These are phyloP conservation scores for Cladosporium sphaerospermum DNA, from an alignment of 2,329 filamentous ascomycete genomes.

Conservation along the genomic window DNA sequence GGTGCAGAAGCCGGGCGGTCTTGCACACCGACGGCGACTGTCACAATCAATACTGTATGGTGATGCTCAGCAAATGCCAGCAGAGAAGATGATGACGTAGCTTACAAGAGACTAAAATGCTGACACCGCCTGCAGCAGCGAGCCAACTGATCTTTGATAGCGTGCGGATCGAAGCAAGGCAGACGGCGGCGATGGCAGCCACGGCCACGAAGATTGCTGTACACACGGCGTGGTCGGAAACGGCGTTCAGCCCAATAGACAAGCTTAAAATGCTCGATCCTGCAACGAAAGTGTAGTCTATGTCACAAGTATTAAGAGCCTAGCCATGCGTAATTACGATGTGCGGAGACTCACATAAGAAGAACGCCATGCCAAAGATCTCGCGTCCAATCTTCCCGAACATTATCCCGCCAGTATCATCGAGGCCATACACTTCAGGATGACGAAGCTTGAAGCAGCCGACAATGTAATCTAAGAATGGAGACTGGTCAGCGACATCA, in stretches of 20 bases:
- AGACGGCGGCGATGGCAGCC: background rate
- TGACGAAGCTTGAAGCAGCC: slow-evolving; percentile 48
- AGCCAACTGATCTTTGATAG: slow-evolving; percentile 48
- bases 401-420: slow-evolving; percentile 48
- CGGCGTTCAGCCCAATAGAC: slow-evolving; percentile 54
- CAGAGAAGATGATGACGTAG: background rate
- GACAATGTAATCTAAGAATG: slow-evolving; percentile 38
- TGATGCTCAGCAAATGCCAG: background rate
- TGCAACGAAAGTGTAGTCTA: slow-evolving; percentile 54
- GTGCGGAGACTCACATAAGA: slow-evolving; percentile 33
- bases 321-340: slow-evolving; percentile 17
- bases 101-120: slow-evolving; percentile 41
- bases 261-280: slow-evolving; percentile 55
- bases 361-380: slow-evolving; percentile 37
- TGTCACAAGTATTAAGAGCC: slow-evolving; percentile 37
- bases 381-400: slow-evolving; percentile 48
- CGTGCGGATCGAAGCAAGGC: background rate
- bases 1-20: slow-evolving; percentile 58
- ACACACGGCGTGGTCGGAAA: slow-evolving; percentile 53
- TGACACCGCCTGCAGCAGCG: slow-evolving; percentile 55
- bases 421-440: slow-evolving; percentile 50
- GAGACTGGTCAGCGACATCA: background rate
- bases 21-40: slow-evolving; percentile 47
- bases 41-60: slow-evolving; percentile 39
- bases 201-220: slow-evolving; percentile 46